phyloP scores from a whole-genome alignment of 225 moss, liverwort and hornwort species.

The Physcomitrellopsis africana region DNA sequence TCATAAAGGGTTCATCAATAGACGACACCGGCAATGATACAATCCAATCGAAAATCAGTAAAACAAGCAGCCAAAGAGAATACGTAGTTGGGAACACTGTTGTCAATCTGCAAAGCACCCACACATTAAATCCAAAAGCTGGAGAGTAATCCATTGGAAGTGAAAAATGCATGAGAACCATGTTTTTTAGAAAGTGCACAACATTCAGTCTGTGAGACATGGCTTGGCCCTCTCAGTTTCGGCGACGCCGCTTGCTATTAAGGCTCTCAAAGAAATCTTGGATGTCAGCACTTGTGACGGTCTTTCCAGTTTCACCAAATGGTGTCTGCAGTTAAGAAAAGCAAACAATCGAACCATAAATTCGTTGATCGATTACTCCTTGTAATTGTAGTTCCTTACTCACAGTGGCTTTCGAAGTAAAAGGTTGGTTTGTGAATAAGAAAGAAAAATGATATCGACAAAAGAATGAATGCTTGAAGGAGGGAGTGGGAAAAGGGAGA shows the following conservation, averaged over 20 bases:
- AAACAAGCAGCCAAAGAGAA: too few relatives aligned
- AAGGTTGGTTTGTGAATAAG: not conserved
- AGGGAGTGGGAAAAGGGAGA: not conserved
- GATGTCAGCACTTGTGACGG: constrained; percentile 85
- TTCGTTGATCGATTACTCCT: not conserved
- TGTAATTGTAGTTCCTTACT: not conserved
- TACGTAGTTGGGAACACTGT: too few relatives aligned
- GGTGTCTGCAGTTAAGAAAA: constrained; percentile 46
- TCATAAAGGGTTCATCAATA: too few relatives aligned
- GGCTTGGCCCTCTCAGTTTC: constrained; percentile 33
- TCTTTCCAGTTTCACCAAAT: constrained; percentile 69
- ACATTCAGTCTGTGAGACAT: too few relatives aligned
- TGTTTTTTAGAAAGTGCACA: too few relatives aligned
- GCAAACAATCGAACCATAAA: too few relatives aligned
- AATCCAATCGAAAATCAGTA: too few relatives aligned
- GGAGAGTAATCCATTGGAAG: too few relatives aligned
- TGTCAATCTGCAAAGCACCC: too few relatives aligned
- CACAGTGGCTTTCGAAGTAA: not conserved
- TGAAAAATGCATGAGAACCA: too few relatives aligned
- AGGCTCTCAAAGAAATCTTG: constrained; percentile 80
- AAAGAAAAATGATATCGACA: not conserved
- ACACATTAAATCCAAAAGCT: too few relatives aligned
- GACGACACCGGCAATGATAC: too few relatives aligned
- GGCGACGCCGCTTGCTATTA: constrained; percentile 68
- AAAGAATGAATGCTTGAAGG: not conserved